These are phyloP conservation scores for Petrea volubilis DNA, from an alignment of 257 asterid genomes.

Conservation along the genomic window DNA sequence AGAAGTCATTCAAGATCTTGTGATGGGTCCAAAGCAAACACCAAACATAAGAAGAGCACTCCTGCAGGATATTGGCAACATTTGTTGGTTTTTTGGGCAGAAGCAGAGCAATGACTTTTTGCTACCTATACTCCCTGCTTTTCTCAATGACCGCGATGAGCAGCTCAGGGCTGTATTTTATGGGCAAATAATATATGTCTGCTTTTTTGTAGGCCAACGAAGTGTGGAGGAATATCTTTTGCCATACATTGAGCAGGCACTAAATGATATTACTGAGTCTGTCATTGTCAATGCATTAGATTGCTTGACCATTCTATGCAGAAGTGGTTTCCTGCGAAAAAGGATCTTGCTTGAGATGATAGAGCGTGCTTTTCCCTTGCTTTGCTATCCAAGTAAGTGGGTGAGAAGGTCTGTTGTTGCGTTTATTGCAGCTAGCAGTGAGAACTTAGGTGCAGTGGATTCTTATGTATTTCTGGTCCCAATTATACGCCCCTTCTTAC, in stretches of 20 bases:
- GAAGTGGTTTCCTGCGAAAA: constrained; percentile 82
- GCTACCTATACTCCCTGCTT: constrained; percentile 98
- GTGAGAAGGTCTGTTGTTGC: constrained; percentile 79
- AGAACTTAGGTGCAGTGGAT: constrained; percentile 93
- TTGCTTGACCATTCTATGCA: constrained; percentile 91
- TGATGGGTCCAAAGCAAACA: constrained; percentile 99
- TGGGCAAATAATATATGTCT: constrained; percentile 84
- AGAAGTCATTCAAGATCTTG: constrained; percentile 98
- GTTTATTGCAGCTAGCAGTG: constrained; percentile 91
- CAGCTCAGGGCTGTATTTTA: constrained; percentile 98
- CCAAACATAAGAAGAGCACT: constrained; percentile 99
- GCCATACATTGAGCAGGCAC: constrained; percentile 98
- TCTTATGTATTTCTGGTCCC: constrained; percentile 96
- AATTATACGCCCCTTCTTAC: constrained; percentile 80
- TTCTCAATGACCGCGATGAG: constrained; percentile 95
- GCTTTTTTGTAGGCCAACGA: constrained; percentile 92
- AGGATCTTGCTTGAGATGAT: constrained; percentile 88
- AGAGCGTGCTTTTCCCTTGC: constrained; percentile 84
- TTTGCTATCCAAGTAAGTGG: constrained; percentile 95
- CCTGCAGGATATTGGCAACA: constrained; percentile 92
- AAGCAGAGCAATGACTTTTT: constrained; percentile 96
- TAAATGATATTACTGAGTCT: constrained; percentile 77
- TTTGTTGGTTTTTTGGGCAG: constrained; percentile 99
- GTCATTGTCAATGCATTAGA: constrained; percentile 92
- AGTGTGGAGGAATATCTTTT: constrained; percentile 98